Conservation (phyloP, 2,329 filamentous ascomycete species). For the Davidsoniella neocaledoniae region DNA sequence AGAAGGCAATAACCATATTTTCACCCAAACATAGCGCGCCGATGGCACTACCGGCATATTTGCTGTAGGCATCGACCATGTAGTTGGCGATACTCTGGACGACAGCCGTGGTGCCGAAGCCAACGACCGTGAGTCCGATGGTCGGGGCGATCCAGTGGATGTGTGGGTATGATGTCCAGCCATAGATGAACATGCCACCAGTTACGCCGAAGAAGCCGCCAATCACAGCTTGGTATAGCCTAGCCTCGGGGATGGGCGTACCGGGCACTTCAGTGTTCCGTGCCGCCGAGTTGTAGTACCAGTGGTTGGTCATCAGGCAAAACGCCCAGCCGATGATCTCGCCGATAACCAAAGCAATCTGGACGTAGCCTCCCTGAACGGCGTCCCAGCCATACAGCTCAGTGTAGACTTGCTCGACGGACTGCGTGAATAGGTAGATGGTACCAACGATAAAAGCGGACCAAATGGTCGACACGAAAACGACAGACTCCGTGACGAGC, state of each 20-base stretch:
- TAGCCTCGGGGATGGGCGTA: slow-evolving; percentile 16
- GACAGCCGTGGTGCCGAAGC: slow-evolving; percentile 30
- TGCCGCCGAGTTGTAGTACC: slow-evolving; percentile 25
- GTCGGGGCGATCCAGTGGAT: slow-evolving; percentile 31
- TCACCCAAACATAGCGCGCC: slow-evolving; percentile 31
- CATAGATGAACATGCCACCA: slow-evolving; percentile 34
- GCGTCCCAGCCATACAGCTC: slow-evolving; percentile 15
- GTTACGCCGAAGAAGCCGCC: slow-evolving; percentile 11
- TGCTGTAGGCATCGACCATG: slow-evolving; percentile 31
- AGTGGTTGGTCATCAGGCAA: slow-evolving; percentile 15
- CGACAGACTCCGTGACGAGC: slow-evolving; percentile 28
- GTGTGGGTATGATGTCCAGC: slow-evolving; percentile 27
- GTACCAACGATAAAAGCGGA: slow-evolving; percentile 18
- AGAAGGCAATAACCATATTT: slow-evolving; percentile 27
- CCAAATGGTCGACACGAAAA: slow-evolving; percentile 30
- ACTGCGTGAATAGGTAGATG: slow-evolving; percentile 17
- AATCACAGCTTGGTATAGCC: slow-evolving; percentile 11
- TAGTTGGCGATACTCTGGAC: slow-evolving; percentile 30
- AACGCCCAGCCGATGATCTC: slow-evolving; percentile 13
- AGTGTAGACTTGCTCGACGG: slow-evolving; percentile 14
- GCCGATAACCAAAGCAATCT: slow-evolving; percentile 7
- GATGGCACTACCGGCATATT: slow-evolving; percentile 31
- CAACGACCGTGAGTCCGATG: slow-evolving; percentile 29
- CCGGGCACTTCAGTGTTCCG: slow-evolving; percentile 22
- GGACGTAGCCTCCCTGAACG: slow-evolving; percentile 10